Base-by-base conservation (phyloP, 2,329 filamentous ascomycete species). In the Epichloe coenophiala region DNA sequence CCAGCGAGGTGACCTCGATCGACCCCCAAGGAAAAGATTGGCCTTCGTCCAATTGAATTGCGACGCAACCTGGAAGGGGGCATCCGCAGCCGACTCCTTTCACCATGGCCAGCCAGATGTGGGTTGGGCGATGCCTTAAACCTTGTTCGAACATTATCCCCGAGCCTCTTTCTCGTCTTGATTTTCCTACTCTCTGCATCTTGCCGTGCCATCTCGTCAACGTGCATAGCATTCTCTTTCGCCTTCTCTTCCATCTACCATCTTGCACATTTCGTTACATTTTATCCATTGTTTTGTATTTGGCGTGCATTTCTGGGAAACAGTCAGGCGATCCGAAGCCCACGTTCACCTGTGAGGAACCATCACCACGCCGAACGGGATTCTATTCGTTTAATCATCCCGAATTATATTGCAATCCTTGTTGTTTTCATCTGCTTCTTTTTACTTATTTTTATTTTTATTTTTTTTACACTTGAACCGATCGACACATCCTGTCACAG, bases 361-460 rank as follows among this genome's bases (percentile, higher is more conserved):
- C 35, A 36, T 38, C 35, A 49, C 21, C 15, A 47, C 27, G 35
- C 19, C 39, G 13, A 31, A 47, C 19, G 27, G 33, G 27, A 31
- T 4, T 27, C 5, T 33, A 2, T 6, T 42, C 47, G 15, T 43
- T 51, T 4, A 11, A 33, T 6, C 11, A 21, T 17, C 9, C 19
- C 37, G n/a, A 38, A 31, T 9, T 31, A 3, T 9, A 11, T 31
- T 9, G 27, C 15, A 23, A 38, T 37, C 45, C 45, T 55, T 51
- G 8, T 31, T 19, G n/a, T 13, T 44, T 51, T 39, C 17, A 39
- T 51, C 45, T 48, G 53, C 45, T 50, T 42, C 47, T 46, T 48
- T 45, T 45, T 53, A 47, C 53, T 49, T 54, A n/a, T 0, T 21
- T 21, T 21, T 21, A 19, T 21, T 21, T 21, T n/a, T n/a, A n/a